Evolutionary conservation across 2,329 filamentous ascomycete genomes (phyloP).

Genomic region (Emmonsiellopsis sp.): DNA sequence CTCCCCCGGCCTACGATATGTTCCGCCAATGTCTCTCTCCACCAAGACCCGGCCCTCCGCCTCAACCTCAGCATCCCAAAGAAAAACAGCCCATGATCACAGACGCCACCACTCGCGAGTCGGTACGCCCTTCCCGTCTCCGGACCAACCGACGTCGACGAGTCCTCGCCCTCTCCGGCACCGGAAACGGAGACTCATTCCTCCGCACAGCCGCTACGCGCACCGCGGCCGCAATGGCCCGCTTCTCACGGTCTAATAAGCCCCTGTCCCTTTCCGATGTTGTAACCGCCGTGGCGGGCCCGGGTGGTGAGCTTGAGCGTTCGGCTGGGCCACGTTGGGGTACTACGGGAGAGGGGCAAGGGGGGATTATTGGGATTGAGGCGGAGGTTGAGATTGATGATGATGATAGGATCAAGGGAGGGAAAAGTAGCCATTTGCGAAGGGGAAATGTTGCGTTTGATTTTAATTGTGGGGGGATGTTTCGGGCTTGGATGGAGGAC

Average conservation of each 20-base stretch:
- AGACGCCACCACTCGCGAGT: background rate
- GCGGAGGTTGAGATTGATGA: constrained; percentile 47
- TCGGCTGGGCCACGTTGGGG: constrained; percentile 67
- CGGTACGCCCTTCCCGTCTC: background rate
- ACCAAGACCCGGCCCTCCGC: constrained; percentile 8
- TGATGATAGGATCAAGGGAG: constrained; percentile 29
- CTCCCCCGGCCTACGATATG: background rate
- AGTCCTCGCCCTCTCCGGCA: constrained; percentile 59
- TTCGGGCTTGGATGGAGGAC: constrained; percentile 58
- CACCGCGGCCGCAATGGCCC: constrained; percentile 62
- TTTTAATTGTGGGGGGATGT: constrained; percentile 84
- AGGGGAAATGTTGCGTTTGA: constrained; percentile 56
- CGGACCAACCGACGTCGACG: constrained; percentile 11
- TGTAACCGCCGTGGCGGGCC: constrained; percentile 57
- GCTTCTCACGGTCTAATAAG: constrained; percentile 43
- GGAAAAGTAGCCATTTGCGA: constrained; percentile 19
- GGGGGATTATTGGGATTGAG: constrained; percentile 68
- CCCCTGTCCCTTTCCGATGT: constrained; percentile 44
- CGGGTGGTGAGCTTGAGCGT: constrained; percentile 60
- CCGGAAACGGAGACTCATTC: constrained; percentile 85
- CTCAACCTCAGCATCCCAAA: background rate
- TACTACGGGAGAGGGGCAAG: constrained; percentile 66
- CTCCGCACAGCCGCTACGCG: constrained; percentile 61
- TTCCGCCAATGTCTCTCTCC: constrained; percentile 1
- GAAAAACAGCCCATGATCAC: background rate